Conservation (phyloP, 116 monocot species). For the Iris pallida region DNA sequence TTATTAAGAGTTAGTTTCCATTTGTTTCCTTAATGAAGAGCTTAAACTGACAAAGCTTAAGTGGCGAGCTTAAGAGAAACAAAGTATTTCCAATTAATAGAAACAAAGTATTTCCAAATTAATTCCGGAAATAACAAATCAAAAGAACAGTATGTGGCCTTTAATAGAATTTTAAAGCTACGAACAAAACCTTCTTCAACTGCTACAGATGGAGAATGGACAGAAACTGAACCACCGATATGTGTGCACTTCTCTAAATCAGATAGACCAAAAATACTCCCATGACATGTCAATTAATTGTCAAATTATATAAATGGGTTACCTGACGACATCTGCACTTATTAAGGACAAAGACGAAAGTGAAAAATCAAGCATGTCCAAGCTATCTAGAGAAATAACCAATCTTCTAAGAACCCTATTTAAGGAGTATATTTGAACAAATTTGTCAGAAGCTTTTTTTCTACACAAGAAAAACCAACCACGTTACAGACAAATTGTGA, state of each 20-base stretch:
- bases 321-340: background rate
- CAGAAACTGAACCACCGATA: too few relatives aligned
- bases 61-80: too few relatives aligned
- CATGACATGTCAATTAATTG: conserved; percentile 82
- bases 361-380: background rate
- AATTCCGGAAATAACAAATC: background rate
- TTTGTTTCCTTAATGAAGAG: background rate
- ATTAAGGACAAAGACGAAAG: background rate
- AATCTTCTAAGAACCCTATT: too few relatives aligned
- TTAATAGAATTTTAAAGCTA: conserved; percentile 19
- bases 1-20: background rate
- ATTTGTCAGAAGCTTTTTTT: too few relatives aligned
- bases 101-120: background rate
- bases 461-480: too few relatives aligned
- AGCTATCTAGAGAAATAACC: background rate
- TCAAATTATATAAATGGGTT: conserved; percentile 4
- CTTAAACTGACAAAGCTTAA: too few relatives aligned
- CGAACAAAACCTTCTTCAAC: conserved; percentile 90
- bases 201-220: conserved; percentile 49
- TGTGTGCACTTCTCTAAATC: conserved; percentile 47
- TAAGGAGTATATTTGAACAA: too few relatives aligned
- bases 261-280: conserved; percentile 68
- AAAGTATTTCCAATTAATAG: too few relatives aligned
- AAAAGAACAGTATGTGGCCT: background rate
- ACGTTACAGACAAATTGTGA: too few relatives aligned